Conservation (phyloP, 1,139 yeast genomes). For the Saccharomycopsis hybrid region DNA sequence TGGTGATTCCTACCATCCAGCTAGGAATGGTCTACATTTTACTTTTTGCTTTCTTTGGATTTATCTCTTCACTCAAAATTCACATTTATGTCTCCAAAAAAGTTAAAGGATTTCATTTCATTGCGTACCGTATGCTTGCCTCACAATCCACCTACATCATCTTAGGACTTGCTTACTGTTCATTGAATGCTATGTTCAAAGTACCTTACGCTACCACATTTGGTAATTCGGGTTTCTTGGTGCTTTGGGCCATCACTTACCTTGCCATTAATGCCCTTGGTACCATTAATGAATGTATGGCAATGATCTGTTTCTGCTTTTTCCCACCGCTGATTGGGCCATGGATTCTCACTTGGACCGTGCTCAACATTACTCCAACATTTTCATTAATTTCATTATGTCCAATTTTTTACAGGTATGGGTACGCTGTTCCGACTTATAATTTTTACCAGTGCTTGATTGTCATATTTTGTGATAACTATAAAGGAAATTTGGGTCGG, state of each 20-base stretch:
- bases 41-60: conserved; percentile 37
- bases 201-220: conserved; percentile 46
- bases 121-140: conserved; percentile 43
- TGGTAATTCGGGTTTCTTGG: conserved; percentile 57
- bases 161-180: conserved; percentile 47
- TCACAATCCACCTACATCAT: conserved; percentile 45
- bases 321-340: conserved; percentile 50
- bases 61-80: conserved; percentile 49
- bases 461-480: conserved; percentile 50
- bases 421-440: conserved; percentile 61
- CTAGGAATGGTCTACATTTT: conserved; percentile 19
- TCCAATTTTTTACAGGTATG: conserved; percentile 51
- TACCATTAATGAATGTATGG: conserved; percentile 56
- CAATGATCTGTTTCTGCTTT: conserved; percentile 38
- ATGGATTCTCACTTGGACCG: conserved; percentile 59
- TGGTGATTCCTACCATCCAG: conserved; percentile 16
- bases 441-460: conserved; percentile 50
- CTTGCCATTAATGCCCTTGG: conserved; percentile 57
- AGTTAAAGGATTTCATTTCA: conserved; percentile 39
- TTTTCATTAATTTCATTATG: conserved; percentile 51
- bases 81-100: conserved; percentile 43
- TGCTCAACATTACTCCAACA: conserved; percentile 53
- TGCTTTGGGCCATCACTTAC: conserved; percentile 58
- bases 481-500: conserved; percentile 51
- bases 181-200: conserved; percentile 57